Evolutionary conservation across 306 rosid species (phyloP).

Genomic region (Ammopiptanthus mongolicus): DNA sequence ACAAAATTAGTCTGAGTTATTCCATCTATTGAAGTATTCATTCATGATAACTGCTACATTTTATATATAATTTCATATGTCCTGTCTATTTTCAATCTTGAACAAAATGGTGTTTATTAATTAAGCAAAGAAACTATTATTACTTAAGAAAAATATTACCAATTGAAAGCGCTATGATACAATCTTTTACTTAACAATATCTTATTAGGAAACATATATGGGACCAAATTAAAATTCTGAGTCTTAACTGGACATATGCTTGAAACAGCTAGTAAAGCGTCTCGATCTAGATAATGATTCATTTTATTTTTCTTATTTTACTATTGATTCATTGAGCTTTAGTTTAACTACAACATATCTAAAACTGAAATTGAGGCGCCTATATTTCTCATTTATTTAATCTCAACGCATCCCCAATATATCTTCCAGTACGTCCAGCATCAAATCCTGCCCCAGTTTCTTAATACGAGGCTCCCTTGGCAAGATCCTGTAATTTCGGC

Average conservation of each 20-base stretch:
- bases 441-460: background rate
- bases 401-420: background rate
- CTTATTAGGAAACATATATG: too few relatives aligned
- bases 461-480: background rate
- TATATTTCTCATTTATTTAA: background rate
- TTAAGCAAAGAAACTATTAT: background rate
- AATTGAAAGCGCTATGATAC: background rate
- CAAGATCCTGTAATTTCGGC: constrained; percentile 19
- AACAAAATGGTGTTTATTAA: background rate
- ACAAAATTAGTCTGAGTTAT: background rate
- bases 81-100: background rate
- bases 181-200: background rate
- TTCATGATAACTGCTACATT: background rate
- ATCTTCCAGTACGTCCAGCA: background rate
- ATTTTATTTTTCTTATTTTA: background rate
- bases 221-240: too few relatives aligned
- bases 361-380: background rate
- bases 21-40: background rate
- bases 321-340: background rate
- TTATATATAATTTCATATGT: background rate
- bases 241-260: too few relatives aligned
- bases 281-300: background rate
- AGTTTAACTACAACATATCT: background rate
- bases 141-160: background rate
- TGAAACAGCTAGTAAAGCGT: background rate